Evolutionary conservation across 495 filamentous ascomycete species (phyloP), one percentile per base, ranked within the genome.

Genomic region (Aspergillus steynii): DNA sequence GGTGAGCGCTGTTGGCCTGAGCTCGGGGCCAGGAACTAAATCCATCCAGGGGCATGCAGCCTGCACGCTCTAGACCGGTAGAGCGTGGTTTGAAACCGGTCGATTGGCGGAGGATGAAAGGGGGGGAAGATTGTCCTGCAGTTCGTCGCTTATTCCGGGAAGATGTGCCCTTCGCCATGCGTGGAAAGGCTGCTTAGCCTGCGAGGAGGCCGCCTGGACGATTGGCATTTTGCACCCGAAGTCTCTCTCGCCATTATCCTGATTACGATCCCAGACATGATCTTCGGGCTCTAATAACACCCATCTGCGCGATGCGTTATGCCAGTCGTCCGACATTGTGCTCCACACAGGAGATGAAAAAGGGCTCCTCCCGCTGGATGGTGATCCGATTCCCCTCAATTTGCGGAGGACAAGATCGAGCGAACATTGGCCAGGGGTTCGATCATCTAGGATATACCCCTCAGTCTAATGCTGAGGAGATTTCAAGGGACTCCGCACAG

Each of bases 1-100:
- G 71, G 68, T 73, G 69, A 70, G 69, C 60, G 64, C 60, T 51
- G 59, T 15, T 10, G 7, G 42, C 51, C 64, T 57, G 46, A 14
- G 34, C 28, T 46, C 53, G 20, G 51, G 50, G 57, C 15, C 53
- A 56, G 34, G 53, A 59, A 61, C 50, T 57, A 54, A 50, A 59
- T 56, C 56, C 53, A 57, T 58, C 61, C 67, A 65, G 65, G 65
- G 61, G 58, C 48, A 62, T 64, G 61, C 68, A 67, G 20, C 46
- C 58, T 57, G 53, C 29, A 61, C 55, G 60, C 56, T 63, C 62
- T 64, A 56, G 58, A 67, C 62, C 55, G 52, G 50, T 50, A 61
- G 37, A 42, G 12, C 1, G 37, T 10, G 3, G 9, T 64, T 58
- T 65, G 61, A 66, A 68, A 62, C 65, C 51, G 55, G 60, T 60